Percentiles rank a stretch among this genome's conserved stretches.
These are phyloP conservation scores for Hanseniaspora occidentalis DNA, from an alignment of 805 yeast genomes.

Conservation along the genomic window DNA sequence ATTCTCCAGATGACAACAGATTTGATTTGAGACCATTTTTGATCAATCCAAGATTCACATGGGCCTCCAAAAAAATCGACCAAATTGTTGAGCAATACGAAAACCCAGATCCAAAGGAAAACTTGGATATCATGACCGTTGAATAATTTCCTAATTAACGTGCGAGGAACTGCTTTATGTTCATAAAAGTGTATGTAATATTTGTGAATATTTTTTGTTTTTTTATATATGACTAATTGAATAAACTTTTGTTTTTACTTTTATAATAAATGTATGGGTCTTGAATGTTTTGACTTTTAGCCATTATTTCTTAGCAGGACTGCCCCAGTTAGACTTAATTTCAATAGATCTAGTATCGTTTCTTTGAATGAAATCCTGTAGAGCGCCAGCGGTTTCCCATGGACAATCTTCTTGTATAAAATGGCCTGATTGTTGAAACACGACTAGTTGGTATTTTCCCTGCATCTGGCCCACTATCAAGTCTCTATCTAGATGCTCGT, in stretches of 20 bases:
- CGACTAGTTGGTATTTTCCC: slow-evolving; percentile 84
- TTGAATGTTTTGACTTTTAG: not conserved
- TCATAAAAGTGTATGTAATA: not conserved
- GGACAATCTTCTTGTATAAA: slow-evolving; percentile 93
- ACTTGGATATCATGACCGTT: slow-evolving; percentile 7
- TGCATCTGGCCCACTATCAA: slow-evolving; percentile 96
- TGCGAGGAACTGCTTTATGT: no score
- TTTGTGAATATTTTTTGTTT: not conserved
- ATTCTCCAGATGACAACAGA: slow-evolving; percentile 95
- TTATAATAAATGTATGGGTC: no score
- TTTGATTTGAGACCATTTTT: slow-evolving; percentile 94
- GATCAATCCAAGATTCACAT: slow-evolving; percentile 76
- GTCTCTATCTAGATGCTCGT: slow-evolving; percentile 67
- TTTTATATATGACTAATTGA: not conserved
- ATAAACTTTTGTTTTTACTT: no score
- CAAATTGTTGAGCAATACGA: slow-evolving; percentile 49
- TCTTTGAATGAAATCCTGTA: slow-evolving; percentile 33
- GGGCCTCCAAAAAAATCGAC: slow-evolving; percentile 86
- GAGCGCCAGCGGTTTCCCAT: slow-evolving; percentile 43
- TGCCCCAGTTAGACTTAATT: slow-evolving; percentile 32
- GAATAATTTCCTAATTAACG: not conserved
- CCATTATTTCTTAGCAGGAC: slow-evolving; percentile 1
- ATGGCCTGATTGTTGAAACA: slow-evolving; percentile 76
- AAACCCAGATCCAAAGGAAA: slow-evolving; percentile 21
- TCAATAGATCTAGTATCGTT: slow-evolving; percentile 25